Evolutionary conservation across 1,284 basidiomycete genomes (phyloP), one percentile per base, ranked within the genome.

Genomic region (Dichomitus squalens): DNA sequence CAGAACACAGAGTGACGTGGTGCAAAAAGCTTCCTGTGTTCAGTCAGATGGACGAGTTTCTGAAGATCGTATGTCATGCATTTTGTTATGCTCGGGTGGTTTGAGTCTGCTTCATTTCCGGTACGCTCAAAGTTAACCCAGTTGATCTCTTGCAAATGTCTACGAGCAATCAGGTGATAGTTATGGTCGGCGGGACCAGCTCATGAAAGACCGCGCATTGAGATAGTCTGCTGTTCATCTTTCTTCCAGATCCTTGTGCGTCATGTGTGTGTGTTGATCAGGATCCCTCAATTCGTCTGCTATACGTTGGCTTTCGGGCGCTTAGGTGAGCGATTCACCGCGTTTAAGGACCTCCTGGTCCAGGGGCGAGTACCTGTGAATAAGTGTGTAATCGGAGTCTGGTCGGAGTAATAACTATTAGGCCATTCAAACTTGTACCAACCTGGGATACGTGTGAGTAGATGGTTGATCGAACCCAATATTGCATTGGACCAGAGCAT

Each of bases 171-270:
- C 95, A 97, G 77, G 89, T 96, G 65, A 92, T 95, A 48, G 88
- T 99, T 57, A 93, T 99, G 87, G 94, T 98, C 64, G 96, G 96
- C 68, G 96, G 98, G 79, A 98, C 97, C 1, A 96, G 97, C 9
- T 95, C 94, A 27, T 96, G 96, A 55, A 99, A 99, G 79, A 98
- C 97, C 1, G 98, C 96, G 38, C 96, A 98, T 90, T 94, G 71
- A 68, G 86, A n/a, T n/a, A n/a, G n/a, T n/a, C n/a, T n/a, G 74
- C 68, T 35, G 6, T 21, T 46, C 21, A 39, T n/a, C 20, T 29
- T 16, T 16, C 21, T 14, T 36, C 3, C n/a, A n/a, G n/a, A n/a
- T 34, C n/a, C 11, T 2, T 20, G 5, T 4, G n/a, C n/a, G n/a
- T n/a, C n/a, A n/a, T n/a, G n/a, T n/a, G n/a, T n/a, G n/a, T n/a